Conservation (phyloP, 495 filamentous ascomycete species). For the Penicillium steckii region DNA sequence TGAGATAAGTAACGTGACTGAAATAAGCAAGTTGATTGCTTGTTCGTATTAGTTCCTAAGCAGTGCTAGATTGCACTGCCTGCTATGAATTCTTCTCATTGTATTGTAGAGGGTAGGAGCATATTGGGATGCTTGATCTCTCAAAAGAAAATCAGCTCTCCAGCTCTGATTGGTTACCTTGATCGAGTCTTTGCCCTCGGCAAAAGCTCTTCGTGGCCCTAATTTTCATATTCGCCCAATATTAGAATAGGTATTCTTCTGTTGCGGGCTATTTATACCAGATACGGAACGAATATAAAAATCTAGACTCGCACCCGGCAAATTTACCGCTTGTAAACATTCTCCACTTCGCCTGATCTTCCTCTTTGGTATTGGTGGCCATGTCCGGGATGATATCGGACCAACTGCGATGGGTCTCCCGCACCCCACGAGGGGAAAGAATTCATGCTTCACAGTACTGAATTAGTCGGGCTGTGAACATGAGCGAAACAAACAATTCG, state of each 20-base stretch:
- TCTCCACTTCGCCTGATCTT: background rate
- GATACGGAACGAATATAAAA: background rate
- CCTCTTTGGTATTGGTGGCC: background rate
- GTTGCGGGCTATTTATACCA: background rate
- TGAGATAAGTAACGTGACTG: too few relatives aligned
- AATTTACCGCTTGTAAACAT: background rate
- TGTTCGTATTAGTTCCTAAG: too few relatives aligned
- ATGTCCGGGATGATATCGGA: background rate
- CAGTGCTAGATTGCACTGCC: too few relatives aligned
- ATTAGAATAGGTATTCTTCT: too few relatives aligned
- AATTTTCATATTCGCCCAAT: background rate
- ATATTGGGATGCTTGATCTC: too few relatives aligned
- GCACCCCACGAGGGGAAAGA: constrained; percentile 1
- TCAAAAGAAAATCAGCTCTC: too few relatives aligned
- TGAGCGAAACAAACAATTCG: background rate
- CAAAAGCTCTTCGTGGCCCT: too few relatives aligned
- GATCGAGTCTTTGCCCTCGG: too few relatives aligned
- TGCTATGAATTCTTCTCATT: too few relatives aligned
- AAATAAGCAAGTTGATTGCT: too few relatives aligned
- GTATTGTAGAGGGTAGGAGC: too few relatives aligned
- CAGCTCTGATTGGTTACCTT: too few relatives aligned
- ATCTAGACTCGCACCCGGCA: background rate
- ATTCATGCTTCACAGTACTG: background rate
- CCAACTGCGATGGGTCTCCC: background rate
- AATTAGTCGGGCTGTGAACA: background rate